A percentile compares a stretch with the other conserved stretches of the same genome.
Evolutionary conservation across 2,329 filamentous ascomycete species (phyloP).

Genomic region (Epichloe coenophiala): DNA sequence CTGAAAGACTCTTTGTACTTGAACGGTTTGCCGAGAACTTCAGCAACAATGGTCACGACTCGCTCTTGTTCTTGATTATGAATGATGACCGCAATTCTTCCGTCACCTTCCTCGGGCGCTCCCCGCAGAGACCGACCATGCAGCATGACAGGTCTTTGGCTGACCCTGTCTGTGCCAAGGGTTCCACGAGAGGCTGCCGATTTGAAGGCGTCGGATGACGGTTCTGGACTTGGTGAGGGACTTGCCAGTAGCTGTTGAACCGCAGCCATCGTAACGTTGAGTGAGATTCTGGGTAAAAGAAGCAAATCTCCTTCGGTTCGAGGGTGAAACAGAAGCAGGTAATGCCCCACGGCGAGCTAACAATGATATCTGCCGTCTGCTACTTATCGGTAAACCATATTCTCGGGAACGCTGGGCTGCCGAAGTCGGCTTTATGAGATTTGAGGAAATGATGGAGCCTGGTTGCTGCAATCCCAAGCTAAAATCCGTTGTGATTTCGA

Average conservation of each 20-base stretch:
- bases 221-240: constrained; percentile 17
- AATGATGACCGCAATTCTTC: constrained; percentile 50
- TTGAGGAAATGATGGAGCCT: neutral
- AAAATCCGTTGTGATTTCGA: neutral
- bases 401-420: neutral
- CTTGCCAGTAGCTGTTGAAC: constrained; percentile 24
- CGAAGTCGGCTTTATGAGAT: neutral
- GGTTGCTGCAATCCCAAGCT: neutral
- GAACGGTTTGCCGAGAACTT: constrained; percentile 64
- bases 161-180: constrained; percentile 23
- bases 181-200: constrained; percentile 9
- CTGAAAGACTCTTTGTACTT: constrained; percentile 43
- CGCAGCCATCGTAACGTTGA: constrained; percentile 19
- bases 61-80: constrained; percentile 59
- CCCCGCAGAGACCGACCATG: constrained; percentile 30
- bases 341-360: neutral
- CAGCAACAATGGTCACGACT: constrained; percentile 62
- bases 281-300: neutral
- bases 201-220: constrained; percentile 12
- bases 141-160: constrained; percentile 19
- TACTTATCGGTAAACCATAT: neutral
- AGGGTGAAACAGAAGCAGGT: neutral
- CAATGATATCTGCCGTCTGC: neutral
- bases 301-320: neutral
- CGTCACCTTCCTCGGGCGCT: constrained; percentile 38